Evolutionary conservation across 2,329 filamentous ascomycete genomes (phyloP), one percentile per base, ranked within the genome.

Genomic region (Teratosphaeria pseudoeucalypti): DNA sequence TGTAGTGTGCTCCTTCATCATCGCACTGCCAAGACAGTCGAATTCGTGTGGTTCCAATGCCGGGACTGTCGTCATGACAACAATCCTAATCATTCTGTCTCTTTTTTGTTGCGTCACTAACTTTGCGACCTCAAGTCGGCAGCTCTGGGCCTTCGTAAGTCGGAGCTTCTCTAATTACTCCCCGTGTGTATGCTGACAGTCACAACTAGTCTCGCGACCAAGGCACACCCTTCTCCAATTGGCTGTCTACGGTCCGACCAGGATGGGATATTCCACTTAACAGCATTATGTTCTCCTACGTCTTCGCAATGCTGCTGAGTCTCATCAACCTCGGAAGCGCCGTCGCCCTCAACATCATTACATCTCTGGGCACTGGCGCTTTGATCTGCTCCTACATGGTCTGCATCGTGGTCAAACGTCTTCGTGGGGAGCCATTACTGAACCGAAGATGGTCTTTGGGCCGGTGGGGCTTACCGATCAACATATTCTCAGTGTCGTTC

Each of bases 311-410:
- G 26, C 58, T 74, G 27, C 66, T 75, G 9, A 68, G 68, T 7
- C 64, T 73, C 27, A 73, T 75, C 60, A 74, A 74, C 59, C 65
- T 74, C 34, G 73, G 71, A 54, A 69, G 68, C 23, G 74, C 73
- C 29, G 72, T 73, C 5, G 76, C 74, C 19, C 70, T 80, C 54
- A 72, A 74, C 60, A 74, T 74, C 37, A 75, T 77, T 52, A 71
- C 76, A 39, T 72, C 75, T 2, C 70, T 78, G 7, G 70, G 67
- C 6, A 68, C 72, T 11, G 72, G 67, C 26, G 72, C 76, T 2
- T 66, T 75, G 12, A 67, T 79, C 29, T 68, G 68, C 7, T 72
- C 77, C 5, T 76, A 76, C 61, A 72, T 75, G 52, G 65, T 73
- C 52, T 72, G 68, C 59, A 43, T 76, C 2, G 63, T 75, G 39